A percentile compares a stretch with the other conserved stretches of the same genome.
phyloP scores from a whole-genome alignment of 1,284 basidiomycete species.

The Calocybe gambosa region DNA sequence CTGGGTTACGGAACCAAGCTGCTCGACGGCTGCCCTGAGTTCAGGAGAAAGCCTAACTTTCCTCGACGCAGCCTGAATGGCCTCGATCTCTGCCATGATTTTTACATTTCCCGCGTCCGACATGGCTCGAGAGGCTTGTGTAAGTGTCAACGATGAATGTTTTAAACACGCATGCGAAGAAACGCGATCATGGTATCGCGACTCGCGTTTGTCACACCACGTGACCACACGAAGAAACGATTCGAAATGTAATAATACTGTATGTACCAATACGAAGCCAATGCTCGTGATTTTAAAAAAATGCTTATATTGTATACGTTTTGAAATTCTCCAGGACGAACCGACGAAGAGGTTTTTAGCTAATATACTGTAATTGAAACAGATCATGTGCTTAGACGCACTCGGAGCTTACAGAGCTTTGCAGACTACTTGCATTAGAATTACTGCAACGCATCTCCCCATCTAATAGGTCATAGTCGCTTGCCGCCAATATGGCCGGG shows the following conservation, averaged over 20 bases:
- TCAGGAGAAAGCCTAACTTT: slow-evolving; percentile 13
- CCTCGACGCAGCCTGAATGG: slow-evolving; percentile 12
- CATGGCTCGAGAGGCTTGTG: background rate
- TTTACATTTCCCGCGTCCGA: background rate
- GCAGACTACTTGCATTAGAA: background rate
- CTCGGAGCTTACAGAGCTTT: no score
- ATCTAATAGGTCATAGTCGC: background rate
- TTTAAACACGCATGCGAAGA: no score
- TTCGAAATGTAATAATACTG: no score
- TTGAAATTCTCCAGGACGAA: no score
- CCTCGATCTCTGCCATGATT: slow-evolving; percentile 5
- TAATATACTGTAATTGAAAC: no score
- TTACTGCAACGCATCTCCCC: background rate
- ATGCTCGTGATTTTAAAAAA: no score
- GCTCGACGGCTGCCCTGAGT: slow-evolving; percentile 14
- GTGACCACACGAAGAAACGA: no score
- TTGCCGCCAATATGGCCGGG: slow-evolving; percentile 9
- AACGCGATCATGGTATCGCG: background rate
- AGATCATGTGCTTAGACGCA: no score
- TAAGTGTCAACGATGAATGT: background rate
- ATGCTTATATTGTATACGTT: no score
- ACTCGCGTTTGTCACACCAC: no score
- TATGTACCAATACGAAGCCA: no score
- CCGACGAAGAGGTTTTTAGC: no score
- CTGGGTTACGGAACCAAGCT: slow-evolving; percentile 15